Percentiles rank a stretch among this genome's conserved stretches.
Conservation (phyloP, 305 asterid species). For the Nicotiana rustica region DNA sequence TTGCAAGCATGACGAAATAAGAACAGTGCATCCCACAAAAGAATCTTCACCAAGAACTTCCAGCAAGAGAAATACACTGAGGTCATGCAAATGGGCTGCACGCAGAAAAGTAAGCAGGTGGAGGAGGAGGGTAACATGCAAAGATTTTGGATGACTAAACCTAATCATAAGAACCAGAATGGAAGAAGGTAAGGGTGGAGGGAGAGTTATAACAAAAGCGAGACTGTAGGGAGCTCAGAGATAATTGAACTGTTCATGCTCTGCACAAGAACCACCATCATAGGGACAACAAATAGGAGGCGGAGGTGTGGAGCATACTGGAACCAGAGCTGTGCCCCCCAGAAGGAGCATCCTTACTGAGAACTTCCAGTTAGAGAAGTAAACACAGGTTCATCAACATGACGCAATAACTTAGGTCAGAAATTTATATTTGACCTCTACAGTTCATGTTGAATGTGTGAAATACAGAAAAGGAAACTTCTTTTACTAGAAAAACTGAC, state of each 20-base stretch:
- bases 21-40: constrained; percentile 1
- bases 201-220: background rate
- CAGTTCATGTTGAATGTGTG: background rate
- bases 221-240: background rate
- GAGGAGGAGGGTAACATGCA: no score
- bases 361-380: constrained; percentile 1
- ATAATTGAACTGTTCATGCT: background rate
- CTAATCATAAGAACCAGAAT: background rate
- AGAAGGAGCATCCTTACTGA: constrained; percentile 18
- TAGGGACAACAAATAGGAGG: constrained; percentile 1
- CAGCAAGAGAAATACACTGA: background rate
- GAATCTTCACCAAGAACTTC: constrained; percentile 8
- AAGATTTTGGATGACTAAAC: background rate
- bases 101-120: no score
- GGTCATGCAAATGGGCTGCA: background rate
- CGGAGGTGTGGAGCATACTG: background rate
- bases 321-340: background rate
- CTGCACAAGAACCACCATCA: constrained; percentile 6
- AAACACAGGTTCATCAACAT: constrained; percentile 11
- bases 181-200: background rate
- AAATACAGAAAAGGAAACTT: background rate
- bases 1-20: background rate
- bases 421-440: background rate
- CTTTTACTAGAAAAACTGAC: background rate
- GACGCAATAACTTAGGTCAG: background rate